Evolutionary conservation across 2,329 filamentous ascomycete species (phyloP).

Genomic region (Nemania sp.): DNA sequence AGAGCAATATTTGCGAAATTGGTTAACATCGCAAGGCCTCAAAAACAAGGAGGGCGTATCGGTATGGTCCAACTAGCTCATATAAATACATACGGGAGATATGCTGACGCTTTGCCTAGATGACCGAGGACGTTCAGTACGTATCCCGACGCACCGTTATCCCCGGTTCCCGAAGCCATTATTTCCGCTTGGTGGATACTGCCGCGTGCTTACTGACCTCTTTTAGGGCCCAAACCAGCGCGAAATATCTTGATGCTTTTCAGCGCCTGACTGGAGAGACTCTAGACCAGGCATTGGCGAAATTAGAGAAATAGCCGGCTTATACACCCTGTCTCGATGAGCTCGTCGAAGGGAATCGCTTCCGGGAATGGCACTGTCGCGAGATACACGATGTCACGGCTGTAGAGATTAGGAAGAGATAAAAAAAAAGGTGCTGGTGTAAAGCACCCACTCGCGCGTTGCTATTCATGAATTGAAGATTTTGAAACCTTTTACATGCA

Average conservation of each 20-base stretch:
- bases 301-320: conserved; percentile 17
- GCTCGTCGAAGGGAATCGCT: not conserved
- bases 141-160: conserved; percentile 1
- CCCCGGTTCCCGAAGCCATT: not conserved
- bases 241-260: conserved; percentile 28
- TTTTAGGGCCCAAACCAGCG: conserved; percentile 21
- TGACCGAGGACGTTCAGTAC: conserved; percentile 24
- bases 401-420: no score
- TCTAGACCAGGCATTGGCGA: conserved; percentile 21
- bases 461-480: no score
- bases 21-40: conserved; percentile 59
- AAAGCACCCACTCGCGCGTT: no score
- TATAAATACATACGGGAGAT: not conserved
- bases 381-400: no score
- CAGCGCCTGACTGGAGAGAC: conserved; percentile 24
- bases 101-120: conserved; percentile 16
- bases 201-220: not conserved
- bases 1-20: conserved; percentile 27
- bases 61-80: conserved; percentile 10
- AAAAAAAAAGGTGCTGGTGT: no score
- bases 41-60: conserved; percentile 73
- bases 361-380: no score
- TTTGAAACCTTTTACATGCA: no score
- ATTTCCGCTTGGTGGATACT: not conserved
- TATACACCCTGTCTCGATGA: not conserved